Evolutionary conservation across 768 basidiomycete genomes (phyloP), one percentile per base, ranked within the genome.

Genomic region (Lentinula detonsa): DNA sequence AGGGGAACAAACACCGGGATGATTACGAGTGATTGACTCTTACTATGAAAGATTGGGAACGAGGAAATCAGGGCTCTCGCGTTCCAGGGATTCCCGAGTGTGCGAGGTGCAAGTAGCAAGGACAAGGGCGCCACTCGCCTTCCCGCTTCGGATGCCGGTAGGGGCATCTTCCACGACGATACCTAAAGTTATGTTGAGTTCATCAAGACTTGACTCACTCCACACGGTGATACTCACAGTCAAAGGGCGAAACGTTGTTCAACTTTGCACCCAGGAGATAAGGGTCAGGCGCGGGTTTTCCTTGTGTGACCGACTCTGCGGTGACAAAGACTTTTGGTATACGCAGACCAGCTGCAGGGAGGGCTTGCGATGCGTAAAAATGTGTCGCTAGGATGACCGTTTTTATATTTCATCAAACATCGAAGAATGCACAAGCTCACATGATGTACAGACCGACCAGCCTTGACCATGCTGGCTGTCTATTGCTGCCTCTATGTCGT

Each of bases 101-200:
- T 88, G 86, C 10, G 82, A 81, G 1, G 88, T 90, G 65, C 83
- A 74, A 9, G 88, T 72, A 1, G 81, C 88, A n/a, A 90, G 73
- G 1, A 85, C 85, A 65, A 76, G 81, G 59, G 81, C 78, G 5
- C 88, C 87, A 1, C 86, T 84, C 0, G 85, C 80, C 42, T 78
- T 72, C 10, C 88, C 88, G 33, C 86, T 82, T 39, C 70, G 70
- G 62, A 90, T 78, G 7, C 87, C 89, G 4, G 83, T 80, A 1
- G 86, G 86, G 3, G 88, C 86, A 68, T 90, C 89, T 65, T 88
- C 87, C 10, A 90, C 74, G 31, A 89, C 88, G 56, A 90, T 74
- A 60, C 79, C 81, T 76, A 16, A 56, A 7, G 11, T 16, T 18
- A n/a, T 10, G 21, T 58, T 13, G 28, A 28, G 28, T 28, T 21